Base-by-base conservation (phyloP, 805 yeast genomes). In the Debaryomyces tyrocola region DNA sequence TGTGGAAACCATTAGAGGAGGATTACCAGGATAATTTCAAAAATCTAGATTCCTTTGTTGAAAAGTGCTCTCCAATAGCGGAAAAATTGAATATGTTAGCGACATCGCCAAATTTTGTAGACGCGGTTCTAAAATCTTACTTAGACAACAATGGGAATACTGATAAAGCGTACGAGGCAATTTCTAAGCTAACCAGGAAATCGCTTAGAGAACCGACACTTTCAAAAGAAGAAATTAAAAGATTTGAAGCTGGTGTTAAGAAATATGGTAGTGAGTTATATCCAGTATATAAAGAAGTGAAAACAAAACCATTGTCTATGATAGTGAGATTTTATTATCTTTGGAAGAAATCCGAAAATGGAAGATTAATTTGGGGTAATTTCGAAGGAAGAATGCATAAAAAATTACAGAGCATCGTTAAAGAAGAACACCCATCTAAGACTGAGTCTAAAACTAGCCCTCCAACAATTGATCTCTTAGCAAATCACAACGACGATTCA, bases 311-410 rank as follows among this genome's bases (percentile, higher is more conserved):
- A 0, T 70, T 82, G 45, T 79, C 91, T 0, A 87, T 85, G 84
- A 74, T 90, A 51, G 98, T 92, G 1, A 68, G 97, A 47, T 90
- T 77, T 61, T 92, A 90, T 58, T 92, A 92, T 57, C 69, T 89
- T 44, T 92, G 98, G 98, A 91, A 91, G 65, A 91, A 91, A 62
- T 85, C 96, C 0, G 70, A 78, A 27, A 74, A 75, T 37, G 97
- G 97, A 0, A 83, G 79, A 51, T 59, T 62, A 36, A 86, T 90
- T 14, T 88, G 97, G 96, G 96, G 89, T 31, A 83, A 84, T 57
- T 88, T 68, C 59, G 83, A 82, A 37, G 95, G 94, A 0, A 67
- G 96, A 43, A 64, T 75, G 35, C 82, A 82, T 53, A 86, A 85
- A 59, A 79, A 82, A 54, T 49, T 72, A 31, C 82, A 78, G 50